A percentile compares a stretch with the other conserved stretches of the same genome.
Conservation (phyloP, 2,329 filamentous ascomycete species). For the Chrysoporthe puriensis region DNA sequence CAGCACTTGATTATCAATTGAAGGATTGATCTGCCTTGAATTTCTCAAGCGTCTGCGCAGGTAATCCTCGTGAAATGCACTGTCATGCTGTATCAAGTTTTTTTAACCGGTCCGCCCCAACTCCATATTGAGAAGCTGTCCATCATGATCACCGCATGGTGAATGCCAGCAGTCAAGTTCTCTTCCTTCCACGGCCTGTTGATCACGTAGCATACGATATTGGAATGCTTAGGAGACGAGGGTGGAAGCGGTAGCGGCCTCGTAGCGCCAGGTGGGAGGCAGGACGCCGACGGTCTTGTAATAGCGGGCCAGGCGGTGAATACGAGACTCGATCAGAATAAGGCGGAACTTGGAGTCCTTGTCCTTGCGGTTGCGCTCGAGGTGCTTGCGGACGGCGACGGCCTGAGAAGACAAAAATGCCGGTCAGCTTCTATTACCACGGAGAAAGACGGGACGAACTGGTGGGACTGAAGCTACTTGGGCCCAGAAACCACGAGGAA, state of each 20-base stretch:
- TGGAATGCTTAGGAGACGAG: constrained; percentile 75
- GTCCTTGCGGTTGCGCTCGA: constrained; percentile 99
- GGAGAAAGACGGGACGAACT: background rate
- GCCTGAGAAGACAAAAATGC: constrained; percentile 58
- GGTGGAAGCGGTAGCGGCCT: constrained; percentile 94
- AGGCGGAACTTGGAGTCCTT: constrained; percentile 99
- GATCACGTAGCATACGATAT: constrained; percentile 9
- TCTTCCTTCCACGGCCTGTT: constrained; percentile 31
- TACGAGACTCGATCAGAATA: constrained; percentile 99
- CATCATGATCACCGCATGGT: constrained; percentile 17
- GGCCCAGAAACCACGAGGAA: constrained; percentile 19
- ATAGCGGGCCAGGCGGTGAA: constrained; percentile 98
- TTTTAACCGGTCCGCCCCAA: constrained; percentile 39
- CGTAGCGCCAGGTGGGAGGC: constrained; percentile 97
- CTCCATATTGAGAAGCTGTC: constrained; percentile 48
- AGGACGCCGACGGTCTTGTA: constrained; percentile 93
- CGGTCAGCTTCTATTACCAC: background rate
- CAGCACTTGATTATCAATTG: constrained; percentile 1
- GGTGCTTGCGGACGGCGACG: constrained; percentile 99
- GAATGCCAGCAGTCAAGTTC: constrained; percentile 16
- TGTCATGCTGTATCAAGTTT: constrained; percentile 13
- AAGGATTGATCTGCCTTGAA: background rate
- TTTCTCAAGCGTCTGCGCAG: constrained; percentile 2
- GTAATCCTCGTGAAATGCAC: constrained; percentile 15
- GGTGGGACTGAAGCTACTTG: background rate